Base-by-base conservation (phyloP, 495 filamentous ascomycete genomes). In the Annulohypoxylon bovei region DNA sequence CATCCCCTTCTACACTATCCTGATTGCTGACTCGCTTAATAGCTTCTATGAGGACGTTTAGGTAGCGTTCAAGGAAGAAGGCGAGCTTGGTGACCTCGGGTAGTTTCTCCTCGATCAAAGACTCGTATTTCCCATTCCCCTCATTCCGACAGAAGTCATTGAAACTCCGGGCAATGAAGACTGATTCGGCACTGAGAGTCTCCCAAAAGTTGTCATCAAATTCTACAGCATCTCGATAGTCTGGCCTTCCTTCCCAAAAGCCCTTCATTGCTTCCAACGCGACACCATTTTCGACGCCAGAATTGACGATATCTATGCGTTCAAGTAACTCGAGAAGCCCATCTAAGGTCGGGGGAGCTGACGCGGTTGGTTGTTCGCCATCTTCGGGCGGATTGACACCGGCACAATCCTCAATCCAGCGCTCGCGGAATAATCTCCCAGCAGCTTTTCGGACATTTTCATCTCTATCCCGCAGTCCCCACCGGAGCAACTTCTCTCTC, bases 341-440 rank as follows among this genome's bases (percentile, higher is more conserved):
- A 3, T 94, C 88, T 28, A 91, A 84, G 65, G 83, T 92, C 1
- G 93, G 92, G 5, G 84, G 78, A 8, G 87, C 84, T 0, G 88
- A 76, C 49, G 86, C 85, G 4, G 79, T 79, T 0, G 80, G 75
- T 62, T 88, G 85, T 50, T 78, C 75, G 40, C 77, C 76, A 0
- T 80, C 82, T 12, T 83, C 82, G 4, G 80, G 77, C 5, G 81
- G 81, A 11, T 84, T 80, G 37, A 87, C 88, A 3, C 90, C 89
- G 4, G 92, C 93, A 74, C 93, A 95, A 76, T 98, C 93, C 74
- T 98, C 94, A 60, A 99, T 92, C 95, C 95, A 99, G 4, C 93
- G 88, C 77, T 97, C 94, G 64, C 90, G 90, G 81, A 98, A 99
- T 44, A 98, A 83, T 47, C 93, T 90, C 9, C 89, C 91, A 1